Percentiles rank a stretch among this genome's conserved stretches.
Evolutionary conservation across 768 basidiomycete species (phyloP).

Genomic region (Pleurotus ostreatus): DNA sequence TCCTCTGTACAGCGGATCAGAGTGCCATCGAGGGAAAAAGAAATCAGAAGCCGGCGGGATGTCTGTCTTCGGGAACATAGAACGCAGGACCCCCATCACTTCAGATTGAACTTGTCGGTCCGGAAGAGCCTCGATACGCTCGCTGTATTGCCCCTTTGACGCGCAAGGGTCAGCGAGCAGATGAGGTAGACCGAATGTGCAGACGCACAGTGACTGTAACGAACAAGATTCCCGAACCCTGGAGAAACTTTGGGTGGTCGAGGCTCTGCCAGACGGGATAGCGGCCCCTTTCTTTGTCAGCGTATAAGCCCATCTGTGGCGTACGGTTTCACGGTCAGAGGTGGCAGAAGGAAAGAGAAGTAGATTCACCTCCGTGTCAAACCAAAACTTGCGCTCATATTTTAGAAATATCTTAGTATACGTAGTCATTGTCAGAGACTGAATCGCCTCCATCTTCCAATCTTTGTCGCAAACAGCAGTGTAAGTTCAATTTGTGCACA

Average conservation of each 20-base stretch:
- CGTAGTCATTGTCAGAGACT: slow-evolving; percentile 58
- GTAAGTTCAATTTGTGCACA: background rate
- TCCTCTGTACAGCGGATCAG: slow-evolving; percentile 50
- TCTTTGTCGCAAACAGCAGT: slow-evolving; percentile 8
- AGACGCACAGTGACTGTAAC: slow-evolving; percentile 43
- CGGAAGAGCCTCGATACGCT: slow-evolving; percentile 52
- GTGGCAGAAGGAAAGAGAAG: background rate
- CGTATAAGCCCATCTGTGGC: slow-evolving; percentile 50
- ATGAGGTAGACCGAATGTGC: background rate
- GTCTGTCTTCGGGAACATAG: slow-evolving; percentile 53
- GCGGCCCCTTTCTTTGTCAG: slow-evolving; percentile 51
- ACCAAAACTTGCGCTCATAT: slow-evolving; percentile 59
- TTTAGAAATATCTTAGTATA: slow-evolving; percentile 70
- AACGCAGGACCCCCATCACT: slow-evolving; percentile 49
- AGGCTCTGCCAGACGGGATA: slow-evolving; percentile 70
- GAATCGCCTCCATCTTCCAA: slow-evolving; percentile 64
- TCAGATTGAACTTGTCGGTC: slow-evolving; percentile 45
- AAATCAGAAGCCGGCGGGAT: slow-evolving; percentile 57
- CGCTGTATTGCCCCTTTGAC: slow-evolving; percentile 53
- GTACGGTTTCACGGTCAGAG: background rate
- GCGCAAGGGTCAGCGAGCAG: background rate
- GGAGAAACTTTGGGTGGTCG: slow-evolving; percentile 54
- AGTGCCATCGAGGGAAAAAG: slow-evolving; percentile 51
- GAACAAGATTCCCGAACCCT: slow-evolving; percentile 55
- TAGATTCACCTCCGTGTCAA: slow-evolving; percentile 30